Percentiles rank a stretch among this genome's conserved stretches.
Evolutionary conservation across 352 stramenopile genomes (phyloP).

Genomic region (Blastocystis sp.): DNA sequence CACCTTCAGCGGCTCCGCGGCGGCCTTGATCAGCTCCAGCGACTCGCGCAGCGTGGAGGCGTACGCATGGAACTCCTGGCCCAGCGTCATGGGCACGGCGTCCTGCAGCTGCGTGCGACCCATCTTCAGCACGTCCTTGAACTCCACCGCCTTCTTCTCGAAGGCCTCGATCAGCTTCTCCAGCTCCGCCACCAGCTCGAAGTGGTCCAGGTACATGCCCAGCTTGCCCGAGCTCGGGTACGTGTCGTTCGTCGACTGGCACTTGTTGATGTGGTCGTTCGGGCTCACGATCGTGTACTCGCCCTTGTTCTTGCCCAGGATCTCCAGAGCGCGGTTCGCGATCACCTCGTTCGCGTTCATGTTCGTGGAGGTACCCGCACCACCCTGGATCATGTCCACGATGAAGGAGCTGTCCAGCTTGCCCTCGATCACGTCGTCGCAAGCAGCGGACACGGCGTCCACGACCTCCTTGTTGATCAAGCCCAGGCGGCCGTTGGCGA

Average conservation of each 20-base stretch:
- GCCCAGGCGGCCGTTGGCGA: constrained; percentile 50
- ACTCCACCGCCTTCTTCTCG: constrained; percentile 19
- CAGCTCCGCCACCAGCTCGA: too few species aligned
- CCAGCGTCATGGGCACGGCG: constrained; percentile 74
- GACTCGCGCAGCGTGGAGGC: constrained; percentile 74
- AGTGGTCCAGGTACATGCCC: constrained; percentile 67
- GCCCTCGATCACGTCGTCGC: constrained; percentile 54
- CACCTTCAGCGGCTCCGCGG: constrained; percentile 74
- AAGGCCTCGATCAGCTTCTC: too few species aligned
- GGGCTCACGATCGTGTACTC: constrained; percentile 67
- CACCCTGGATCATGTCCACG: constrained; percentile 60
- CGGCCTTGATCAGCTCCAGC: constrained; percentile 74
- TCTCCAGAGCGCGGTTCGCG: too few species aligned
- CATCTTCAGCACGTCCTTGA: constrained; percentile 76
- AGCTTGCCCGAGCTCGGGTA: constrained; percentile 76
- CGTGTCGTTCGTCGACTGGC: constrained; percentile 78
- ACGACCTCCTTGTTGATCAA: constrained; percentile 54
- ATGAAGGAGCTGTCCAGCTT: constrained; percentile 53
- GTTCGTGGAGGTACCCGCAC: not conserved
- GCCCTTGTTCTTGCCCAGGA: too few species aligned
- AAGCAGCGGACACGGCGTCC: constrained; percentile 5
- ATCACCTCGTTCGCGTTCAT: too few species aligned
- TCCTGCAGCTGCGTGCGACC: constrained; percentile 76
- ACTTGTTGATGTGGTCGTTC: constrained; percentile 80
- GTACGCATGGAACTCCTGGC: too few species aligned